phyloP scores from a whole-genome alignment of 371 early-diverging fungal genomes.

The Mucor lusitanicus region DNA sequence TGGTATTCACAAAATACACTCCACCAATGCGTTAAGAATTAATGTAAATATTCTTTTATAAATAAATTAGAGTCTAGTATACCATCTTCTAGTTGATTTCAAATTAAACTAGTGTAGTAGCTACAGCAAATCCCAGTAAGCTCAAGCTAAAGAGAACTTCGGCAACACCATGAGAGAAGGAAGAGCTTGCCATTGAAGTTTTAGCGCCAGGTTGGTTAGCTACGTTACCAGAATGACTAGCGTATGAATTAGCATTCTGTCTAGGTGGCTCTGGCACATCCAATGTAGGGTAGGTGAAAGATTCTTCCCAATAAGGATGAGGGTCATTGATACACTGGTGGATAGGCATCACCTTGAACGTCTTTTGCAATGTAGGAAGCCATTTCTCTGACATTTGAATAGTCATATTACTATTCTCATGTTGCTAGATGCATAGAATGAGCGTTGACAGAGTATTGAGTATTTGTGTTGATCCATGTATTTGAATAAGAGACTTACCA shows the following conservation, averaged over 20 bases:
- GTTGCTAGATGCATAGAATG: slow-evolving; percentile 28
- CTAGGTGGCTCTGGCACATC: slow-evolving; percentile 7
- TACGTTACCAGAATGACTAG: too few relatives aligned
- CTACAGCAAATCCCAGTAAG: neutral
- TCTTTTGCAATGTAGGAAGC: slow-evolving; percentile 42
- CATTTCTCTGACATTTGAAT: slow-evolving; percentile 46
- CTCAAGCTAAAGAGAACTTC: neutral
- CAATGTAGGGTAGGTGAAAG: slow-evolving; percentile 38
- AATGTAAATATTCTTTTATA: neutral
- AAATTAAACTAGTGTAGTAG: neutral
- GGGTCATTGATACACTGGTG: slow-evolving; percentile 54
- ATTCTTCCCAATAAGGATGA: slow-evolving; percentile 51
- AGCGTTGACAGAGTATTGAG: neutral
- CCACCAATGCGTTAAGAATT: too few relatives aligned
- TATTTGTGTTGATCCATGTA: neutral
- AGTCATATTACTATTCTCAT: slow-evolving; percentile 48
- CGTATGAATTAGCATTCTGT: too few relatives aligned
- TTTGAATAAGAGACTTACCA: slow-evolving; percentile 8
- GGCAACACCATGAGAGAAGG: neutral
- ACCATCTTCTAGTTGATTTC: neutral
- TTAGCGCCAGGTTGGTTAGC: too few relatives aligned
- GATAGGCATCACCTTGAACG: slow-evolving; percentile 50
- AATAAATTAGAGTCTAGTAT: neutral
- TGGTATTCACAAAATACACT: too few relatives aligned
- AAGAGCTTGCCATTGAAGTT: too few relatives aligned